These are phyloP conservation scores for Infundibulicybe gibba DNA, from an alignment of 768 basidiomycete genomes.

Conservation along the genomic window DNA sequence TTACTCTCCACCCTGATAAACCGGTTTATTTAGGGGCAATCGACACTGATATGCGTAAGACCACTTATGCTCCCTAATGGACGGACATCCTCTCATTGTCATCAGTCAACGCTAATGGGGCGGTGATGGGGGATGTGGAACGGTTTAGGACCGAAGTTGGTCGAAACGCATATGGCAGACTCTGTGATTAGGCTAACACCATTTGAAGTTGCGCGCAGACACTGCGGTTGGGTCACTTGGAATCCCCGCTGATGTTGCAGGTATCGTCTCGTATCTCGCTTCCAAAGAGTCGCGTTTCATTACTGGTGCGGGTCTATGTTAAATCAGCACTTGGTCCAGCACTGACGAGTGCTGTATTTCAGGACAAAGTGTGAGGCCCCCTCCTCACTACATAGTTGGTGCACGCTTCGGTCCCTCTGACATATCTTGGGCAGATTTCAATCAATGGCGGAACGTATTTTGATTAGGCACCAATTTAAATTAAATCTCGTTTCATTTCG, in stretches of 20 bases:
- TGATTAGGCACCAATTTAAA: too few relatives aligned
- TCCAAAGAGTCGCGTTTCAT: conserved; percentile 22
- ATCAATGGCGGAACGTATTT: background rate
- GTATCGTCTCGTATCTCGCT: conserved; percentile 23
- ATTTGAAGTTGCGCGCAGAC: too few relatives aligned
- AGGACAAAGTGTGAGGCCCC: background rate
- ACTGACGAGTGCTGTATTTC: background rate
- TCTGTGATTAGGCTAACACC: too few relatives aligned
- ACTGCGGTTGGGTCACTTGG: background rate
- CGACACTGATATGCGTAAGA: too few relatives aligned
- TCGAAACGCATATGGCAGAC: too few relatives aligned
- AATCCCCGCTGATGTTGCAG: conserved; percentile 15
- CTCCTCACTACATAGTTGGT: background rate
- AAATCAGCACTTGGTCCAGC: background rate
- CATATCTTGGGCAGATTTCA: conserved; percentile 5
- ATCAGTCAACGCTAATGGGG: too few relatives aligned
- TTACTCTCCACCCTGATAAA: background rate
- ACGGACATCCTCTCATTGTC: too few relatives aligned
- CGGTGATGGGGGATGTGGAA: too few relatives aligned
- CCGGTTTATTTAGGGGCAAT: background rate
- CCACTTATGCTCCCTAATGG: background rate
- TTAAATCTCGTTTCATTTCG: too few relatives aligned
- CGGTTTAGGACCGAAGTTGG: too few relatives aligned
- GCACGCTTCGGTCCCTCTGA: background rate
- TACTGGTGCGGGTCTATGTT: background rate